Base-by-base conservation (phyloP, 768 basidiomycete genomes). In the Tulasnella sp. region DNA sequence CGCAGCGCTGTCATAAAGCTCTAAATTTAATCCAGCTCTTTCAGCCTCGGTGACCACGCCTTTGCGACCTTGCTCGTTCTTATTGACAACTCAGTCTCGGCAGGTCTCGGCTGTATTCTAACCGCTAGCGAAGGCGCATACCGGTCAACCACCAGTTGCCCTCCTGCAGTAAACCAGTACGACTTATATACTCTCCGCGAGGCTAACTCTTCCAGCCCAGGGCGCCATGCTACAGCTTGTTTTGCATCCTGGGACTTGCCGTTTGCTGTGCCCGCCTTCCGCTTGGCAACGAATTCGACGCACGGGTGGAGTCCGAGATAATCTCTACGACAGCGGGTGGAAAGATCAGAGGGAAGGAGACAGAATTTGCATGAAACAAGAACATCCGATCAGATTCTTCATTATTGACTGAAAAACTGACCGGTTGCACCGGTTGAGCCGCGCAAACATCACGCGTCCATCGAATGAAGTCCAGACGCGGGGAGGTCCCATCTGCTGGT, bases 301-400 rank as follows among this genome's bases (percentile, higher is more conserved):
- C n/a, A n/a, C n/a, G n/a, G n/a, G n/a, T n/a, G n/a, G n/a, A 88
- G 83, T 99, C 98, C 32, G 94, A 93, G 80, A 99, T 99, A 83
- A 98, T 91, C 84, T 99, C 98, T 67, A 90, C 85, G 0, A 93
- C 94, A 20, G 89, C 90, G 81, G 89, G 86, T 81, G 93, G 9
- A 9, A 93, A 26, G 92, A 93, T 96, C 73, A 98, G 84, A 3
- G 97, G 93, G 87, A 99, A 99, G 0, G 93, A 91, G 32, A 99
- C 32, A 99, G 86, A 94, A 99, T 97, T 70, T 93, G 91, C 82
- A 95, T 91, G 83, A 35, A 74, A 51, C 44, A 55, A 7, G 39
- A 44, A 32, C 29, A 40, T 72, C 71, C 7, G 23, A 5, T 72
- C 5, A 40, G 29, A 32, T 9, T n/a, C 0, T 3, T n/a, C 40